Evolutionary conservation across 2,329 filamentous ascomycete species (phyloP), one percentile per base, ranked within the genome.

Genomic region (Plenodomus tracheiphilus): DNA sequence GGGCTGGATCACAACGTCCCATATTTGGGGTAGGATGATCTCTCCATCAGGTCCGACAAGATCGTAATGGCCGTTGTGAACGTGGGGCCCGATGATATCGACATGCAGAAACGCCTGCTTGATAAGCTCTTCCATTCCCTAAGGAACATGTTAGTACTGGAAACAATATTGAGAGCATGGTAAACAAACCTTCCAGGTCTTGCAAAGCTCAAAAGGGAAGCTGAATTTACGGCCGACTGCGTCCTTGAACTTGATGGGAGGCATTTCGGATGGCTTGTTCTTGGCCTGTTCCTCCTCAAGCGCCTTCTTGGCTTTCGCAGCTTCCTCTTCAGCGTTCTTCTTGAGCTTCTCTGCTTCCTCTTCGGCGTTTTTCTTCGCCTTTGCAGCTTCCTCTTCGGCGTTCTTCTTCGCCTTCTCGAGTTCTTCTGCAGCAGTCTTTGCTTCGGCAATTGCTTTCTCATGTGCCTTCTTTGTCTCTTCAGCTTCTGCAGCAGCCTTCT

Each of bases 121-220:
- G 68, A 79, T 78, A 40, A 79, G 67, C 22, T 68, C 66, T 54
- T 78, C 74, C 76, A 79, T 78, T 30, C 76, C 75, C 69, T 78
- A 42, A 39, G 81, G 84, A 15, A 76, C 96, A 96, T 59, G 86
- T 87, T 70, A 96, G 89, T 11, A 20, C 6, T 37, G 15, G 8
- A 11, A n/a, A 16, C 19, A 9, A 9, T 3, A 34, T 15, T 15
- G 15, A 25, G 11, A 10, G 11, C 13, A n/a, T 15, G 7, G 2
- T 88, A 88, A 37, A 85, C 79, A 70, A 90, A 61, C 63, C 59
- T 67, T 65, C 63, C 64, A 69, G 1, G 64, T 61, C 32, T 63
- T 61, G 45, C 62, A 66, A 21, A 65, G 20, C 15, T 65, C 40
- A 49, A 55, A 69, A 5, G 65, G 65, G 40, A 69, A 64, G 40